These are phyloP conservation scores for Lasiosphaeria miniovina DNA, from an alignment of 495 filamentous ascomycete genomes.

Conservation along the genomic window DNA sequence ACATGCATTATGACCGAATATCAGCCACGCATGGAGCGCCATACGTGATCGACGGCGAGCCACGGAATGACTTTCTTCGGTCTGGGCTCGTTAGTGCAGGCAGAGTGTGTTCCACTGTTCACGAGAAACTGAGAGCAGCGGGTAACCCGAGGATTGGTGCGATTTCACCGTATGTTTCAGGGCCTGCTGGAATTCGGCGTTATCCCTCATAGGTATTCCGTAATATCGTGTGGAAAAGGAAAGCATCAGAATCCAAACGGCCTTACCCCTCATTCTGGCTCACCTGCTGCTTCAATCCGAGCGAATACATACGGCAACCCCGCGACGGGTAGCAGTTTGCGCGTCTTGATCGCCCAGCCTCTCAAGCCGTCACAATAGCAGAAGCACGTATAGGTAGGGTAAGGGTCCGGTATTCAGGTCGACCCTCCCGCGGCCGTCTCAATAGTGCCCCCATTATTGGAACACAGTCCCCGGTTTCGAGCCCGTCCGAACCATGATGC, in stretches of 20 bases:
- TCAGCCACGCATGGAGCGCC: slow-evolving; percentile 1
- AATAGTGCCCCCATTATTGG: slow-evolving; percentile 18
- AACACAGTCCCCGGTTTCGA: slow-evolving; percentile 21
- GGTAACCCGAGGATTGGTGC: background rate
- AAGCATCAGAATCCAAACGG: background rate
- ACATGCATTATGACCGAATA: slow-evolving; percentile 12
- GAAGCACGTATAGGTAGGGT: slow-evolving; percentile 6
- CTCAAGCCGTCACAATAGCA: background rate
- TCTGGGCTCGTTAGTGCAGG: no score
- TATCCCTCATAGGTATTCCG: background rate
- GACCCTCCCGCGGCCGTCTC: slow-evolving; percentile 6
- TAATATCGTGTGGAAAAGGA: background rate
- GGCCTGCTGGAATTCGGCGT: background rate
- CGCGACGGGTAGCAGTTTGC: slow-evolving; percentile 8
- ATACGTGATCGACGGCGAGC: no score
- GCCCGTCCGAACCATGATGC: slow-evolving; percentile 4
- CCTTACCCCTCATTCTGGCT: background rate
- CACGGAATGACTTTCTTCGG: no score
- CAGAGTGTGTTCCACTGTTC: no score
- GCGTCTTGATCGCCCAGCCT: slow-evolving; percentile 2
- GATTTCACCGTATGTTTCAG: background rate
- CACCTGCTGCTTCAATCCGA: background rate
- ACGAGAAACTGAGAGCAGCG: no score
- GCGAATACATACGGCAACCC: background rate
- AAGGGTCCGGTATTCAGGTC: slow-evolving; percentile 5